These are phyloP conservation scores for Sporisorium sorghi DNA, from an alignment of 1,284 basidiomycete genomes.

Conservation along the genomic window DNA sequence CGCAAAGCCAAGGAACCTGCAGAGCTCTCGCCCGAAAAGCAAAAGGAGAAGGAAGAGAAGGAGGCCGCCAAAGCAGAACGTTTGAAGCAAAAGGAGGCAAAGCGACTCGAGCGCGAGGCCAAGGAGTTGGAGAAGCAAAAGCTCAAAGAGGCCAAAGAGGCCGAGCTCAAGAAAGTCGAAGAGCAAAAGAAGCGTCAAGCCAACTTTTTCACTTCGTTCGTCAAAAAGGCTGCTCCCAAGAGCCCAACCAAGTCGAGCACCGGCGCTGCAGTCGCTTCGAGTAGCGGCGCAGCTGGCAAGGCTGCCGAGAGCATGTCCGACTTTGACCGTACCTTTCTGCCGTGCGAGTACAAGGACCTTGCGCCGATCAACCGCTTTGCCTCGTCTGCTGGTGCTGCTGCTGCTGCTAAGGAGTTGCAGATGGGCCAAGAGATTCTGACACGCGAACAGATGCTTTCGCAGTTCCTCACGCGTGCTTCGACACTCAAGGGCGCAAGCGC, in stretches of 20 bases:
- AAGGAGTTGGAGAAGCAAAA: conserved; percentile 67
- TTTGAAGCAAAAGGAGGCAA: conserved; percentile 44
- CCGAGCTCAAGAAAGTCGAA: conserved; percentile 72
- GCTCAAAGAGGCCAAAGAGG: conserved; percentile 60
- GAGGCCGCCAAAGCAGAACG: conserved; percentile 69
- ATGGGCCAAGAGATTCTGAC: conserved; percentile 25
- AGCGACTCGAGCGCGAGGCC: conserved; percentile 50
- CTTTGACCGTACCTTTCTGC: conserved; percentile 64
- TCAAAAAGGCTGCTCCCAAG: conserved; percentile 52
- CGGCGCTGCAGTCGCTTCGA: conserved; percentile 10
- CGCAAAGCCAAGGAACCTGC: conserved; percentile 42
- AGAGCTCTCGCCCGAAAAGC: conserved; percentile 52
- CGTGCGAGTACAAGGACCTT: conserved; percentile 64
- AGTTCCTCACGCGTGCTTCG: conserved; percentile 36
- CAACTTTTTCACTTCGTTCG: conserved; percentile 61
- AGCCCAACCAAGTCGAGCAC: conserved; percentile 19
- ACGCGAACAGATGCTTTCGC: conserved; percentile 46
- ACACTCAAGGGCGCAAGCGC: conserved; percentile 9
- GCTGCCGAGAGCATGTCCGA: conserved; percentile 36
- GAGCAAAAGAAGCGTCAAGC: conserved; percentile 51
- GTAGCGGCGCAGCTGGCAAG: conserved; percentile 17
- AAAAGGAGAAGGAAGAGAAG: conserved; percentile 71
- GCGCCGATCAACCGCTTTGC: conserved; percentile 63
- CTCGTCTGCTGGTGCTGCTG: background rate
- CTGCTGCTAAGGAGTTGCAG: conserved; percentile 12